Percentiles rank a stretch among this genome's conserved stretches.
These are phyloP conservation scores for Pichia sp. DNA, from an alignment of 1,139 yeast species.

Conservation along the genomic window DNA sequence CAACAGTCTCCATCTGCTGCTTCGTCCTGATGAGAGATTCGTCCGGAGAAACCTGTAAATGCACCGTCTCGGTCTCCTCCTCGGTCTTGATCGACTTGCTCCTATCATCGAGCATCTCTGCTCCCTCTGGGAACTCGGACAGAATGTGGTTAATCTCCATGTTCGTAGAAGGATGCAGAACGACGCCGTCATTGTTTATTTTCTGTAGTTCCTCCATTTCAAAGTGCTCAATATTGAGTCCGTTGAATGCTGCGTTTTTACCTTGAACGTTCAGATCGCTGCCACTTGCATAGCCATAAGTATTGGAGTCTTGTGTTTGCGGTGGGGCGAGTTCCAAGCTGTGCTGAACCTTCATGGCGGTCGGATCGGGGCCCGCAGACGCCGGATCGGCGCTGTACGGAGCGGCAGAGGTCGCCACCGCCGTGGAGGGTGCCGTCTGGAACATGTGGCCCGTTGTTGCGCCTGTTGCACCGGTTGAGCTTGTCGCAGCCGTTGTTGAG, in stretches of 20 bases:
- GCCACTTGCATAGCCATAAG: neutral
- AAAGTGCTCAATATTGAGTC: constrained; percentile 1
- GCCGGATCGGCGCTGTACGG: neutral
- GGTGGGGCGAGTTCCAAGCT: neutral
- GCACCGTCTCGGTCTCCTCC: constrained; percentile 17
- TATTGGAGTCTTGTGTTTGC: neutral
- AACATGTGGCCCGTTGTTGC: neutral
- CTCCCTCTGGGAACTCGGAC: constrained; percentile 4
- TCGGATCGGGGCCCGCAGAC: neutral
- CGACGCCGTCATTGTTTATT: neutral
- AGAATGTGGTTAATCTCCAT: constrained; percentile 3
- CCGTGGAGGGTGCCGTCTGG: neutral
- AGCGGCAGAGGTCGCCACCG: neutral
- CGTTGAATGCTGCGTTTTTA: neutral
- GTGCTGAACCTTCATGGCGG: neutral
- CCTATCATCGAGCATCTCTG: neutral
- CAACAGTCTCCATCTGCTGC: neutral
- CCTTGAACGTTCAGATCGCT: neutral
- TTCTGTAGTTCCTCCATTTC: constrained; percentile 1
- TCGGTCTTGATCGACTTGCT: constrained; percentile 4
- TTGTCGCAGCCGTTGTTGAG: constrained; percentile 1
- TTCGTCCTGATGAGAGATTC: constrained; percentile 1
- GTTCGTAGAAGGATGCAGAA: constrained; percentile 2
- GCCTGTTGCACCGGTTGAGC: constrained; percentile 3
- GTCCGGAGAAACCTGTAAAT: constrained; percentile 12